phyloP scores from a whole-genome alignment of 768 basidiomycete species.

The Macrolepiota dolichaula region DNA sequence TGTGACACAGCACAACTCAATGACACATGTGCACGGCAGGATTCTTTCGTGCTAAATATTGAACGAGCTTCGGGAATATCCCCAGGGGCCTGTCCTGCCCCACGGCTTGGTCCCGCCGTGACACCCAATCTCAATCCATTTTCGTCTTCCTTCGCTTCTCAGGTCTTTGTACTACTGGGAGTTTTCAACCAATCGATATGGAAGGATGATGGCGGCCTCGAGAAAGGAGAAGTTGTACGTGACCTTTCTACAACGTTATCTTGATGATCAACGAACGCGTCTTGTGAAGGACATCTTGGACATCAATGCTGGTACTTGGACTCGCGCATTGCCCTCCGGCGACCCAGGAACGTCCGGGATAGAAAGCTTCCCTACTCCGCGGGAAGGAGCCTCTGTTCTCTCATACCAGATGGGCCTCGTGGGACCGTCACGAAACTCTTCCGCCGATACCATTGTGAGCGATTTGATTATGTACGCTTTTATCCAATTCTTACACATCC shows the following conservation, averaged over 20 bases:
- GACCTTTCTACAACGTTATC: neutral
- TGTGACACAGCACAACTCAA: conserved; percentile 45
- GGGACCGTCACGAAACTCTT: conserved; percentile 42
- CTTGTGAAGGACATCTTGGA: conserved; percentile 56
- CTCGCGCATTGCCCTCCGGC: conserved; percentile 69
- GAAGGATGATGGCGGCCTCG: conserved; percentile 60
- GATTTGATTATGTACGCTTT: neutral
- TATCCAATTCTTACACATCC: neutral
- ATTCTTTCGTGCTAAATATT: conserved; percentile 56
- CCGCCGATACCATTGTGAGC: conserved; percentile 64
- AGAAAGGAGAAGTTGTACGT: conserved; percentile 72
- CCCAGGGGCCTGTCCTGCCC: conserved; percentile 58
- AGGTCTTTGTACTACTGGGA: conserved; percentile 70
- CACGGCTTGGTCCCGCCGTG: conserved; percentile 56
- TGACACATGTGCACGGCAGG: conserved; percentile 54
- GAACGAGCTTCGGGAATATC: conserved; percentile 29
- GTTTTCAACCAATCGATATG: conserved; percentile 61
- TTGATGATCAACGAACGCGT: conserved; percentile 4
- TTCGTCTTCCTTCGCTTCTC: conserved; percentile 55
- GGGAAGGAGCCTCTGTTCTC: conserved; percentile 67
- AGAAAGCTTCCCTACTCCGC: conserved; percentile 57
- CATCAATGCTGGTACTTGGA: conserved; percentile 61
- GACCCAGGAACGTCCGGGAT: conserved; percentile 58
- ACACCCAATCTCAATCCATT: conserved; percentile 56
- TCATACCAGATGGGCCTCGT: conserved; percentile 54